Base-by-base conservation (phyloP, 148 eudicot species). In the Polygonum aviculare region DNA sequence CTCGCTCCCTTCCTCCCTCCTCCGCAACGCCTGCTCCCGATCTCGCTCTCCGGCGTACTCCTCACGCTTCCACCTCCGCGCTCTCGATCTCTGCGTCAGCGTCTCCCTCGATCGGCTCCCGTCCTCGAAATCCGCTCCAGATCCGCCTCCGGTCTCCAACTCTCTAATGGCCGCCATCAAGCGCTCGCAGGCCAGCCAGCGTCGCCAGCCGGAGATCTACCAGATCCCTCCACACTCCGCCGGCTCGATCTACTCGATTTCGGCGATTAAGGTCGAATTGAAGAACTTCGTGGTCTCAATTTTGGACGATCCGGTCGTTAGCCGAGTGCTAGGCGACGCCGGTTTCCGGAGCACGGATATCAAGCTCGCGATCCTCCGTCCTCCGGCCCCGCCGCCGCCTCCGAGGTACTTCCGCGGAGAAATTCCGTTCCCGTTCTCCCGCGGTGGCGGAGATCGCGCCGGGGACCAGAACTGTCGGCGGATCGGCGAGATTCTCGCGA, bases 161-260 rank as follows among this genome's bases (percentile, higher is more conserved):
- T 93, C 99, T 0, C 88, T 95, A 49, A 88, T 91, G 97, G 99
- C 99, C 38, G 98, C 98, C 26, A 85, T 95, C 6, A 93, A 93
- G 50, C 77, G 97, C 35, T 93, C 97, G 2, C 99, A 95, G 26
- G 99, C 99, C 18, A 91, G 89, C 44, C 99, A 95, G 76, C 72
- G 94, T 1, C 73, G 99, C 2, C 97, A 95, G 48, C 99, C 99
- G 1, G 99, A 95, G 51, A 90, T 89, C 80, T 92, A 89, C 69
- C 94, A 90, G 60, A 84, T 78, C 2, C 47, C 39, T 49, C 84
- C 79, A 1, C 40, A 79, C 14, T 7, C 18, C 74, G 54, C 50
- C 11, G n/a, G 40, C 39, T n/a, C 47, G 44, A 39, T 55, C 71
- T 21, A 11, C 22, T 80, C 86, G 50, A 75, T 81, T 22, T 72